Percentiles rank a stretch among this genome's conserved stretches.
Conservation (phyloP, 257 asterid species). For the Plantago ovata region DNA sequence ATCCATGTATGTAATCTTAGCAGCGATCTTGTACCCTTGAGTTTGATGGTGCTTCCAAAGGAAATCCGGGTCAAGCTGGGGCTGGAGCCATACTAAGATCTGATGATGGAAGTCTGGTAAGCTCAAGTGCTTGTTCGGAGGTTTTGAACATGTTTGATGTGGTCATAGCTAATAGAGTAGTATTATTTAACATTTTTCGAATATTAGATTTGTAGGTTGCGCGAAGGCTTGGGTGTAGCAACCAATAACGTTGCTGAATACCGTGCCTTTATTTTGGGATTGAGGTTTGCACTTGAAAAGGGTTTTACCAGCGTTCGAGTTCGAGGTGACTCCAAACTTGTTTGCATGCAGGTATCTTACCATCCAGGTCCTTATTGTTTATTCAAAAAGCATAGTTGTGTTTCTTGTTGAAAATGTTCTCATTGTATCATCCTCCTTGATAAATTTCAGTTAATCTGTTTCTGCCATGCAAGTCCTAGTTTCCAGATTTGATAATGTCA, state of each 20-base stretch:
- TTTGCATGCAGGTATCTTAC: slow-evolving; percentile 89
- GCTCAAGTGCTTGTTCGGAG: background rate
- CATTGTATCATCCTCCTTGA: background rate
- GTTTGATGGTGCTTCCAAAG: slow-evolving; percentile 97
- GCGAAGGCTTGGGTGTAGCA: slow-evolving; percentile 93
- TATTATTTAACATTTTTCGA: background rate
- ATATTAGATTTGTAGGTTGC: slow-evolving; percentile 67
- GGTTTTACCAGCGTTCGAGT: slow-evolving; percentile 86
- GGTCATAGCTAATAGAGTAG: background rate
- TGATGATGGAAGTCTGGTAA: slow-evolving; percentile 88
- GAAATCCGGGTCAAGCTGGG: slow-evolving; percentile 98
- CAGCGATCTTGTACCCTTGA: slow-evolving; percentile 86
- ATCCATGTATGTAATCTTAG: slow-evolving; percentile 22
- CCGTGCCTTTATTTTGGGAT: slow-evolving; percentile 85
- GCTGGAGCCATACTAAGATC: slow-evolving; percentile 92
- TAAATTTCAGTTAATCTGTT: background rate
- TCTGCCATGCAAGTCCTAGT: background rate
- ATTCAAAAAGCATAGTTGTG: background rate
- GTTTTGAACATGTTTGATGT: background rate
- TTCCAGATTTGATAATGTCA: background rate
- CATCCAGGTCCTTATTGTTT: background rate
- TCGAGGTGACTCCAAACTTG: slow-evolving; percentile 97
- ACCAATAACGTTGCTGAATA: slow-evolving; percentile 94
- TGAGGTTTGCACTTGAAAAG: slow-evolving; percentile 71
- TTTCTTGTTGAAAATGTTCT: slow-evolving; percentile 3